Evolutionary conservation across 768 basidiomycete species (phyloP), one percentile per base, ranked within the genome.

Genomic region (Steccherinum ochraceum): DNA sequence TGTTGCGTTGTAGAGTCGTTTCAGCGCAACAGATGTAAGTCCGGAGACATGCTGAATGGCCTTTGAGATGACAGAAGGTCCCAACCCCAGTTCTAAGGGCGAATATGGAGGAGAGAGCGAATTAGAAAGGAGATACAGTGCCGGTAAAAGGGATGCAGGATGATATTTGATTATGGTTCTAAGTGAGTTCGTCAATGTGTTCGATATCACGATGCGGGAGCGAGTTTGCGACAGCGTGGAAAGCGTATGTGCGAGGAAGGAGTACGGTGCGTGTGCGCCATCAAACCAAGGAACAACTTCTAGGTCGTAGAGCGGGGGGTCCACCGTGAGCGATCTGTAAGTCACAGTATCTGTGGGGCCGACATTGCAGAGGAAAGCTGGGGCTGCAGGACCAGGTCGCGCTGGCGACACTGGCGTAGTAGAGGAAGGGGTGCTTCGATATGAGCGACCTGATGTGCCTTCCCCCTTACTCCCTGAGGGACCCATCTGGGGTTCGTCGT

Each of bases 91-190:
- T 62, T 89, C 86, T 42, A 85, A 66, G 13, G 82, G 72, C 44
- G 78, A 72, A 67, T 91, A 93, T 0, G 86, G 78, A 18, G 90
- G 87, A 1, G 80, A 75, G 27, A 93, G 73, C 19, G 86, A 79
- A 64, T 92, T 93, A 12, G 90, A 90, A 25, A 93, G 71, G 19
- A 93, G 78, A 63, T 92, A 93, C 5, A 92, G 68, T 27, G 87
- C 75, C n/a, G 88, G 77, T 43, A 86, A 69, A 41, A 95, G 76
- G 39, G 89, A 86, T 19, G 72, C 49, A 0, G 88, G 79, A 58
- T 92, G 80, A 57, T 81, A 77, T 35, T 69, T 63, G 53, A 83
- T 73, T 48, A 95, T 74, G 19, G 79, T 75, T 24, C 86, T 83
- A 7, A 95, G 66, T 24, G 85, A 75, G 58, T 94, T 95, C 30